Evolutionary conservation across 1,284 basidiomycete species (phyloP).

Genomic region (Puccinia horiana): DNA sequence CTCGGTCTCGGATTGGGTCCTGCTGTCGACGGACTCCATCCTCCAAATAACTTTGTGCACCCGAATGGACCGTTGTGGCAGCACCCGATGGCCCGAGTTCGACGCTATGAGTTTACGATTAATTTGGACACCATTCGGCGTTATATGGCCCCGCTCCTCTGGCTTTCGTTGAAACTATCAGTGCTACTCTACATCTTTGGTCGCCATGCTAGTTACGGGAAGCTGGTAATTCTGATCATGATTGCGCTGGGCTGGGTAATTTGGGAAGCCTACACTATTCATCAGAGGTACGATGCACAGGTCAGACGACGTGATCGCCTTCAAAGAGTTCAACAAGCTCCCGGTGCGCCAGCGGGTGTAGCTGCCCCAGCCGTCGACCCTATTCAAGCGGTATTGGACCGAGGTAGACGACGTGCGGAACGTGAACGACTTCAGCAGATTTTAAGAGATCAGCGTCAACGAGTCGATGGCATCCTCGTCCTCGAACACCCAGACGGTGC

Average conservation of each 20-base stretch:
- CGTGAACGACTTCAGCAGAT: slow-evolving; percentile 31
- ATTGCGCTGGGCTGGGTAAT: slow-evolving; percentile 54
- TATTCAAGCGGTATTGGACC: slow-evolving; percentile 48
- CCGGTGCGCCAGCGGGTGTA: slow-evolving; percentile 16
- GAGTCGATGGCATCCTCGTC: slow-evolving; percentile 3
- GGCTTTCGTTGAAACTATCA: slow-evolving; percentile 54
- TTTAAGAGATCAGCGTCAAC: slow-evolving; percentile 28
- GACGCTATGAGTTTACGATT: slow-evolving; percentile 53
- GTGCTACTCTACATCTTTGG: slow-evolving; percentile 56
- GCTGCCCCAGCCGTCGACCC: slow-evolving; percentile 37
- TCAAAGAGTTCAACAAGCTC: slow-evolving; percentile 36
- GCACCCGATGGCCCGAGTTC: slow-evolving; percentile 30
- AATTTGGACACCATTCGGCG: slow-evolving; percentile 55
- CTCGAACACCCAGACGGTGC: slow-evolving; percentile 13
- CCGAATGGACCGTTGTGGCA: slow-evolving; percentile 36
- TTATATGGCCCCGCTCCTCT: slow-evolving; percentile 54
- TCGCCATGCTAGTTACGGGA: slow-evolving; percentile 53
- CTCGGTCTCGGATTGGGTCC: slow-evolving; percentile 19
- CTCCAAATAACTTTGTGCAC: slow-evolving; percentile 17
- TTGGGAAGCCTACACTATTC: slow-evolving; percentile 53
- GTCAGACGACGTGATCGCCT: slow-evolving; percentile 44
- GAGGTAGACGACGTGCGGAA: slow-evolving; percentile 45
- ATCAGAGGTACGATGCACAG: slow-evolving; percentile 39
- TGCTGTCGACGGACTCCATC: slow-evolving; percentile 23
- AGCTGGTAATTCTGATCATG: slow-evolving; percentile 52